These are phyloP conservation scores for Magnusiomyces sp. DNA, from an alignment of 1,139 yeast species.

Conservation along the genomic window DNA sequence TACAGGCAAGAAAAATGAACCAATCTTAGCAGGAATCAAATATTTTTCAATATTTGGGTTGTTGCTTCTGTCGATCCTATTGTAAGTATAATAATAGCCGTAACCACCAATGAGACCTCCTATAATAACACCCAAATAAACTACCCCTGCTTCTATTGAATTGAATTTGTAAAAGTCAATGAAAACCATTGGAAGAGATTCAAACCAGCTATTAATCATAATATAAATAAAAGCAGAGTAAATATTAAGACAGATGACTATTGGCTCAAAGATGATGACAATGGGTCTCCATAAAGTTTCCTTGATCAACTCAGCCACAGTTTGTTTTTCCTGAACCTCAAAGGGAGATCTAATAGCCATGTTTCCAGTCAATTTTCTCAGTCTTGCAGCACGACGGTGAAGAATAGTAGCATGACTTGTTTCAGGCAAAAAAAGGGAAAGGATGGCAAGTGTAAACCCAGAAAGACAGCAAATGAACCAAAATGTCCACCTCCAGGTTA, in stretches of 20 bases:
- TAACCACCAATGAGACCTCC: constrained; percentile 34
- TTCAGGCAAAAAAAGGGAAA: constrained; percentile 42
- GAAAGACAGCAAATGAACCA: constrained; percentile 40
- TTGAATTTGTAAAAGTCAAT: constrained; percentile 40
- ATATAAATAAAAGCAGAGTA: constrained; percentile 50
- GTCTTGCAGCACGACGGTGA: constrained; percentile 39
- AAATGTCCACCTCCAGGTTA: constrained; percentile 35
- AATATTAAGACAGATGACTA: constrained; percentile 31
- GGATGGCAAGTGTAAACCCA: constrained; percentile 30
- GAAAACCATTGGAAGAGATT: constrained; percentile 53
- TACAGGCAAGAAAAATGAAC: constrained; percentile 55
- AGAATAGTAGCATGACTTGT: constrained; percentile 41
- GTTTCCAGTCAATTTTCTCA: constrained; percentile 42
- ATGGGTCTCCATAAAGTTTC: constrained; percentile 44
- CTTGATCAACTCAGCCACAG: constrained; percentile 21
- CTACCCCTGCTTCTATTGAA: constrained; percentile 40
- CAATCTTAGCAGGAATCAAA: constrained; percentile 34
- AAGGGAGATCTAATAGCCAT: constrained; percentile 29
- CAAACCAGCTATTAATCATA: constrained; percentile 49
- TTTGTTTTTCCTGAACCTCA: no score
- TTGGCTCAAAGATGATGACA: constrained; percentile 35
- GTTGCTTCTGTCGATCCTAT: neutral
- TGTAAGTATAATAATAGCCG: constrained; percentile 8
- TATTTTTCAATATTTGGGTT: constrained; percentile 9
- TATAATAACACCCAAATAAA: constrained; percentile 39